Percentiles rank a stretch among this genome's conserved stretches.
Conservation (phyloP, 768 basidiomycete species). For the Suillus occidentalis region DNA sequence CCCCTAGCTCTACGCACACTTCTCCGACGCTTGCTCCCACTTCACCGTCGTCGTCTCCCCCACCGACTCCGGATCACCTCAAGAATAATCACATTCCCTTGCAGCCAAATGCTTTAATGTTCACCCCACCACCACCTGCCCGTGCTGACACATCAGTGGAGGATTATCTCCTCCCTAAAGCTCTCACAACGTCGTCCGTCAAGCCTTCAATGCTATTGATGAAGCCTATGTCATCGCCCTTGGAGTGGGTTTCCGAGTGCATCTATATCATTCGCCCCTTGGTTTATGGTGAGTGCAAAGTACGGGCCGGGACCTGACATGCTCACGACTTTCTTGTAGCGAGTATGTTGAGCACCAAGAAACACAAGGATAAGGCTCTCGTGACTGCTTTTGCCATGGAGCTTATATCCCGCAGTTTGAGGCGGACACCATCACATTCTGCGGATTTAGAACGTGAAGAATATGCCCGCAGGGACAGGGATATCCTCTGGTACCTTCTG, state of each 20-base stretch:
- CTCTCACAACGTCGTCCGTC: constrained; percentile 69
- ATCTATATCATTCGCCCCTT: constrained; percentile 75
- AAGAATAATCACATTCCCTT: constrained; percentile 73
- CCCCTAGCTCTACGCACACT: constrained; percentile 50
- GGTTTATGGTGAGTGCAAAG: constrained; percentile 60
- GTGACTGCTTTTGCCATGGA: constrained; percentile 66
- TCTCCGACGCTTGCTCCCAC: constrained; percentile 64
- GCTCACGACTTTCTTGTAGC: constrained; percentile 16
- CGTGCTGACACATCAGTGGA: constrained; percentile 62
- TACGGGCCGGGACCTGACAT: constrained; percentile 12
- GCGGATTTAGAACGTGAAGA: constrained; percentile 70
- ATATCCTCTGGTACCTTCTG: constrained; percentile 81
- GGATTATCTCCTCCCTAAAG: constrained; percentile 82
- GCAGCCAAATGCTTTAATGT: constrained; percentile 61
- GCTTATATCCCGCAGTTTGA: constrained; percentile 71
- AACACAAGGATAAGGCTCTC: constrained; percentile 54
- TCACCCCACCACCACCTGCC: constrained; percentile 47
- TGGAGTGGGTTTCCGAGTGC: constrained; percentile 74
- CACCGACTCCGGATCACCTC: constrained; percentile 75
- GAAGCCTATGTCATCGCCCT: constrained; percentile 55
- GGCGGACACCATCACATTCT: constrained; percentile 63
- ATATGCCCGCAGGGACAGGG: constrained; percentile 79
- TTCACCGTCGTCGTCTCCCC: constrained; percentile 53
- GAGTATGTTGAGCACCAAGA: constrained; percentile 22
- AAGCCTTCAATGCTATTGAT: constrained; percentile 70